A percentile compares a stretch with the other conserved stretches of the same genome.
These are phyloP conservation scores for Casuarina glauca DNA, from an alignment of 306 rosid genomes.

Conservation along the genomic window DNA sequence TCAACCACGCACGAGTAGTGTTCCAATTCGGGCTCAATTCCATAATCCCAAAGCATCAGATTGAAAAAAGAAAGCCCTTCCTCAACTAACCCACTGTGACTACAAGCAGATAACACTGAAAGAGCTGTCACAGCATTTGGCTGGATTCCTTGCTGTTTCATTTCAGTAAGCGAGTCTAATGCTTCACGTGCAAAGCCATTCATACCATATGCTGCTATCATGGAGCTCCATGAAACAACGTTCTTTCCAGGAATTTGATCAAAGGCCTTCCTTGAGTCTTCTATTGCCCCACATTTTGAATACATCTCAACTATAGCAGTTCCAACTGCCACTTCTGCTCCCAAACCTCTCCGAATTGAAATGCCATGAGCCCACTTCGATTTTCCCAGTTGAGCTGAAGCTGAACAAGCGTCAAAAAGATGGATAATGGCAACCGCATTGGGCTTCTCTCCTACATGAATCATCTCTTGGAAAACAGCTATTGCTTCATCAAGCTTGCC, in stretches of 20 bases:
- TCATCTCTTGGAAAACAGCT: slow-evolving; percentile 34
- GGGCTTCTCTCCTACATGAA: slow-evolving; percentile 31
- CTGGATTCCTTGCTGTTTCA: slow-evolving; percentile 31
- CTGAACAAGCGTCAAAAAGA: slow-evolving; percentile 45
- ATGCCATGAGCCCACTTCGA: slow-evolving; percentile 51
- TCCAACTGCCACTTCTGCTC: slow-evolving; percentile 37
- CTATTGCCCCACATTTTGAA: slow-evolving; percentile 51
- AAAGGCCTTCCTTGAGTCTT: slow-evolving; percentile 40
- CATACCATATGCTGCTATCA: slow-evolving; percentile 43
- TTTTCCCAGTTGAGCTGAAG: slow-evolving; percentile 36
- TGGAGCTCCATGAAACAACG: slow-evolving; percentile 42
- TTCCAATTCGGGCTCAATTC: slow-evolving; percentile 31
- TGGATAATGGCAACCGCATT: slow-evolving; percentile 34
- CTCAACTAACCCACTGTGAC: slow-evolving; percentile 47
- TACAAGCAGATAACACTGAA: slow-evolving; percentile 42
- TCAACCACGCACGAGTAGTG: slow-evolving; percentile 49
- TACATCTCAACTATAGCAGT: slow-evolving; percentile 48
- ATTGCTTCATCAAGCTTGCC: slow-evolving; percentile 43
- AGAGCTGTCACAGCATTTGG: slow-evolving; percentile 46
- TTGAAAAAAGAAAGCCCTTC: slow-evolving; percentile 41
- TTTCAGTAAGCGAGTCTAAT: slow-evolving; percentile 25
- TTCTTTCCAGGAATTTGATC: slow-evolving; percentile 34
- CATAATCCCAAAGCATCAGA: slow-evolving; percentile 35
- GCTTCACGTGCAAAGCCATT: slow-evolving; percentile 45
- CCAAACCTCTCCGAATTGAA: slow-evolving; percentile 31